These are phyloP conservation scores for Pseudozyma flocculosa DNA, from an alignment of 1,284 basidiomycete genomes.

Conservation along the genomic window DNA sequence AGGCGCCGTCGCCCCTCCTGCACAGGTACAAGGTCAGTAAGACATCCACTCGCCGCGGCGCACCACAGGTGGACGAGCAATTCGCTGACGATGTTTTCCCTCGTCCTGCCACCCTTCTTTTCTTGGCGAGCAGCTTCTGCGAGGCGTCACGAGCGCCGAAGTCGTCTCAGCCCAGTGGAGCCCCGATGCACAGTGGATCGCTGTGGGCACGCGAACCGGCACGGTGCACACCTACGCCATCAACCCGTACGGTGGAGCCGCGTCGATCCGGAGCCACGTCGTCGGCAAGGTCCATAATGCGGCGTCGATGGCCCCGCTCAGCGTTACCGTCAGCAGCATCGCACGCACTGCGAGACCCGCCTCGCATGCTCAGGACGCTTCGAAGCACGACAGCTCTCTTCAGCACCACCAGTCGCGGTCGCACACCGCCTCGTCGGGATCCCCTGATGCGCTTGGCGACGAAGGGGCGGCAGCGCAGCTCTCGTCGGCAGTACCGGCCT, in stretches of 20 bases:
- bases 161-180: constrained; percentile 25
- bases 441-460: too few relatives aligned
- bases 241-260: constrained; percentile 27
- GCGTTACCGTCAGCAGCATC: constrained; percentile 19
- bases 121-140: constrained; percentile 19
- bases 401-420: too few relatives aligned
- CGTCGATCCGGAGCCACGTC: constrained; percentile 22
- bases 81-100: too few relatives aligned
- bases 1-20: neutral
- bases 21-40: constrained; percentile 25
- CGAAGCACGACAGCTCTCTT: too few relatives aligned
- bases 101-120: too few relatives aligned
- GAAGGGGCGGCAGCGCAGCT: too few relatives aligned
- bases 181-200: constrained; percentile 25
- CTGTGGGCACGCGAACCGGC: constrained; percentile 29
- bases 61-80: too few relatives aligned
- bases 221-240: constrained; percentile 30
- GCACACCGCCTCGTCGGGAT: too few relatives aligned
- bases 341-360: constrained; percentile 13
- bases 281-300: constrained; percentile 19
- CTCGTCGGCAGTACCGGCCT: too few relatives aligned
- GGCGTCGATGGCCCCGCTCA: constrained; percentile 10
- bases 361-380: neutral
- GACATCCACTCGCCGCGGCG: too few relatives aligned
- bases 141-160: constrained; percentile 31